A percentile compares a stretch with the other conserved stretches of the same genome.
Evolutionary conservation across 2,329 filamentous ascomycete genomes (phyloP).

Genomic region (Pseudogymnoascus sp.): DNA sequence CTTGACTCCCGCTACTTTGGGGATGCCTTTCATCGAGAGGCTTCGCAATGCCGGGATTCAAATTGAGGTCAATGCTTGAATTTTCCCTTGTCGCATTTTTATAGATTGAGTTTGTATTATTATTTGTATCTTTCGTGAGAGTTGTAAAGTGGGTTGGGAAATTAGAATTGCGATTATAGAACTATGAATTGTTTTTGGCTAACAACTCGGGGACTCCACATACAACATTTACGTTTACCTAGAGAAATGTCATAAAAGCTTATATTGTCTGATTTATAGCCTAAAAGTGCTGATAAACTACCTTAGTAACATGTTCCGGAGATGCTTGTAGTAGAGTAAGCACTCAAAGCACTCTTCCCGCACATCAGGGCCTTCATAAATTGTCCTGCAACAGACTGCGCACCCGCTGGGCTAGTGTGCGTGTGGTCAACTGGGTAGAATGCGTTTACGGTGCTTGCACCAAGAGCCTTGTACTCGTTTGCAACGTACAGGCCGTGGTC

Average conservation of each 20-base stretch:
- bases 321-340: slow-evolving; percentile 20
- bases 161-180: neutral
- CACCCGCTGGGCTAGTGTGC: slow-evolving; percentile 49
- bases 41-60: neutral
- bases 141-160: neutral
- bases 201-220: neutral
- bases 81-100: neutral
- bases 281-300: neutral
- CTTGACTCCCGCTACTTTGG: slow-evolving; percentile 39
- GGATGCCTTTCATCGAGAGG: slow-evolving; percentile 20
- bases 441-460: slow-evolving; percentile 38
- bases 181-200: neutral
- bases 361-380: slow-evolving; percentile 45
- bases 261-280: neutral
- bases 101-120: neutral
- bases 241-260: neutral
- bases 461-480: slow-evolving; percentile 40
- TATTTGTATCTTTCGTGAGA: neutral
- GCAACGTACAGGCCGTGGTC: slow-evolving; percentile 50
- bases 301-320: slow-evolving; percentile 21
- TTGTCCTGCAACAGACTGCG: slow-evolving; percentile 44
- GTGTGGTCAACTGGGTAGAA: slow-evolving; percentile 52
- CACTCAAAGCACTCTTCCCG: slow-evolving; percentile 17
- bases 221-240: neutral
- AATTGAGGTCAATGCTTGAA: neutral